Conservation (phyloP, 306 rosid species). For the Quercus wislizeni region DNA sequence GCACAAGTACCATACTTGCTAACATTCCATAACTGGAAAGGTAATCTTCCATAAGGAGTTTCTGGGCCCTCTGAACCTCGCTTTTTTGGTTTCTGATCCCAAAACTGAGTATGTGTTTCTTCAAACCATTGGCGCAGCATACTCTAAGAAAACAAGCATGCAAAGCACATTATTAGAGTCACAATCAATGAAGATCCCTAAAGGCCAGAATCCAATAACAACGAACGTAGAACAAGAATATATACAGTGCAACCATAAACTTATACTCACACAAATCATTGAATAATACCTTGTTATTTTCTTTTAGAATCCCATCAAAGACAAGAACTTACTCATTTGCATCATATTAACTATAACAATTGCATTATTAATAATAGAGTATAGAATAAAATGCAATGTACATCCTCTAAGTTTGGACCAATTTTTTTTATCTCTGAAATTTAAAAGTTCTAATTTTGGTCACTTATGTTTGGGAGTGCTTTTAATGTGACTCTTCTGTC, state of each 20-base stretch:
- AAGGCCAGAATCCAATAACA: constrained; percentile 6
- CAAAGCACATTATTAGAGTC: constrained; percentile 24
- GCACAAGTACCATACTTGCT: constrained; percentile 83
- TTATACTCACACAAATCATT: neutral
- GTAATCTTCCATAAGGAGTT: constrained; percentile 56
- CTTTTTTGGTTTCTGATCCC: constrained; percentile 51
- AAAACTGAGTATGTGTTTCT: constrained; percentile 53
- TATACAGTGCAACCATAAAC: neutral
- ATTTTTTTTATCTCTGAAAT: no score
- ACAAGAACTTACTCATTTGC: neutral
- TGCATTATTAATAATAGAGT: neutral
- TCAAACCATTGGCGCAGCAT: constrained; percentile 80
- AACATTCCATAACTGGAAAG: constrained; percentile 85
- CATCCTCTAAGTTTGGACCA: neutral
- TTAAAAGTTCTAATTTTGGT: no score
- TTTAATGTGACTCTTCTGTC: no score
- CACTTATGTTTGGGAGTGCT: no score
- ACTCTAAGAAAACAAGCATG: constrained; percentile 50
- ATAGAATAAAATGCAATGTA: neutral
- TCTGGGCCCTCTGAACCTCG: constrained; percentile 46
- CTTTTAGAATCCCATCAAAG: neutral
- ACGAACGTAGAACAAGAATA: neutral
- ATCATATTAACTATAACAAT: neutral
- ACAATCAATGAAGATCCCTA: constrained; percentile 1
- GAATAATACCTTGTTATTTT: neutral